Evolutionary conservation across 2,329 filamentous ascomycete genomes (phyloP), one percentile per base, ranked within the genome.

Genomic region (Penicillium decumbens): DNA sequence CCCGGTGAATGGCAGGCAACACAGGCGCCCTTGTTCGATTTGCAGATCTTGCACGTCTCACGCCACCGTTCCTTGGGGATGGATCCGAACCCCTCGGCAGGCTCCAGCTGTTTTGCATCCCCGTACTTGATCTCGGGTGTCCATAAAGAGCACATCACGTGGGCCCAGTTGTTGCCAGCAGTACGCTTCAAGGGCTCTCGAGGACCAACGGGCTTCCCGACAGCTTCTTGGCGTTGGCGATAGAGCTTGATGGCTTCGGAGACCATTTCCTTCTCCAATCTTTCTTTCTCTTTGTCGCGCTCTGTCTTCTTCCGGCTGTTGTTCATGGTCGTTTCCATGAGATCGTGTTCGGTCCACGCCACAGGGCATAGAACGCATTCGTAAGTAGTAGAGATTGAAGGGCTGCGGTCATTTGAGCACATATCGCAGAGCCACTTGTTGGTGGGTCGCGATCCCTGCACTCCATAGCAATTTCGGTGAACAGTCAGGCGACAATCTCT

Each of bases 91-190:
- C 92, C 92, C 72, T 98, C 93, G 1, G 88, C 90, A 28, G 90
- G 86, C 59, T 90, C 87, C 29, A 98, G 75, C 15, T 87, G 83
- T 62, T 85, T 84, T 15, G 90, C 87, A 61, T 88, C 88, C 54
- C 88, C 91, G 69, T 96, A 98, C 64, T 91, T 93, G 62, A 95
- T 85, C 70, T 98, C 93, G 0, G 89, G 84, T 9, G 87, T 91
- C 84, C 89, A 97, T 15, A 95, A 77, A 1, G 93, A 91, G 65
- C 93, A 98, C 32, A 87, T 85, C 25, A 97, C 89, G 67, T 98
- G 93, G 13, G 96, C 89, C 93, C 93, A 98, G 65, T 97, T 97
- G 72, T 97, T 97, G 66, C 95, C 90, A 3, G 87, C 88, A 0
- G 93, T 98, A 42, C 89, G 83, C 73, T 98, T 98, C 55, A 98